Evolutionary conservation across 441 rosid genomes (phyloP), one percentile per base, ranked within the genome.

Genomic region (Isatis lusitanica): DNA sequence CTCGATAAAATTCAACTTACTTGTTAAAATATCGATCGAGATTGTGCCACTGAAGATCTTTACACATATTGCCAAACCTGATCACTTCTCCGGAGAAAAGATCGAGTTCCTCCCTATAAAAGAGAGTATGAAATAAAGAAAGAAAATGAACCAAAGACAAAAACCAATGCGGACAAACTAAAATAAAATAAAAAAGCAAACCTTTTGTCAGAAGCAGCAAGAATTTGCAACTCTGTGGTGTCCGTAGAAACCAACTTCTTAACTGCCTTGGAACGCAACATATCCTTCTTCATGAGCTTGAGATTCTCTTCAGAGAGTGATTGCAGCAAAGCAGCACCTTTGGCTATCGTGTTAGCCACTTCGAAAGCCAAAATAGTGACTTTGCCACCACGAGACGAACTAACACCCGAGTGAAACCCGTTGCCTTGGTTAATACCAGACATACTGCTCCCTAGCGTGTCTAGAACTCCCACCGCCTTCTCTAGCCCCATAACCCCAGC

Each of bases 151-250:
- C 4, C 18, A 38, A 51, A 46, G 5, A 36, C 9, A 46, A 57
- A 33, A 33, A 24, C 50, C 40, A 38, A 11, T 31, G 64, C 3
- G 1, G 21, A 46, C 47, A 10, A 10, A 21, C 1, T 36, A 6
- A 63, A 31, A 31, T n/a, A n/a, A n/a, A n/a, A n/a, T n/a, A 47
- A 42, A 31, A 36, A 47, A 48, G 35, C 70, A 78, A 60, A 92
- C 97, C 94, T 91, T 85, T 91, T 91, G 77, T 94, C 98, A 66
- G 92, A 80, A 63, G 95, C 96, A 78, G 96, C 96, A 73, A 94
- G 83, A 35, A 74, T 74, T 13, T 84, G 85, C 84, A 94, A 80
- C 84, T 87, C 96, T 16, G 51, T 63, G 70, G 81, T 82, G 71
- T 91, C 85, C 4, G 85, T 79, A 28, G 96, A 94, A 74, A 94